These are phyloP conservation scores for Phytophthora citrophthora DNA, from an alignment of 352 stramenopile genomes.

Conservation along the genomic window DNA sequence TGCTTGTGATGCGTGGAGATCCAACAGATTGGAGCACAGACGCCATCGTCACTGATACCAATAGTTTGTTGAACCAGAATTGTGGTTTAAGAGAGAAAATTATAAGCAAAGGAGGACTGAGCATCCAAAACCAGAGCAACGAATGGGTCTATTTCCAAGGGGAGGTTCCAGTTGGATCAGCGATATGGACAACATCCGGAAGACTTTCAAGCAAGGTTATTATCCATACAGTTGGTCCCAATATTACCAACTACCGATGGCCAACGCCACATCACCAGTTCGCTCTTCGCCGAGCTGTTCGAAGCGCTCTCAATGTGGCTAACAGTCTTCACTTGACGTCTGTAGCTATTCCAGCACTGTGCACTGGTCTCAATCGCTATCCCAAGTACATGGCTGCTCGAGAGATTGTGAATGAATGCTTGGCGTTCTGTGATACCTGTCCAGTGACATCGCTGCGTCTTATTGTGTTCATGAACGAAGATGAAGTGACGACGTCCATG, in stretches of 20 bases:
- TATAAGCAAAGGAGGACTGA: slow-evolving; percentile 20
- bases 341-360: slow-evolving; percentile 48
- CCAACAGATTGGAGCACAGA: slow-evolving; percentile 38
- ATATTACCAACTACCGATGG: slow-evolving; percentile 13
- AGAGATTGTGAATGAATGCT: slow-evolving; percentile 43
- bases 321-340: slow-evolving; percentile 29
- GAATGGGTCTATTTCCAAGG: slow-evolving; percentile 32
- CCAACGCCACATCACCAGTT: slow-evolving; percentile 12
- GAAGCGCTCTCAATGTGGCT: slow-evolving; percentile 33
- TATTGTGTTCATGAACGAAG: slow-evolving; percentile 45
- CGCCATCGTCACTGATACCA: slow-evolving; percentile 52
- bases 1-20: slow-evolving; percentile 47
- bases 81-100: slow-evolving; percentile 41
- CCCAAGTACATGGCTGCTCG: slow-evolving; percentile 40
- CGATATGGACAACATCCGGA: slow-evolving; percentile 40
- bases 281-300: slow-evolving; percentile 18
- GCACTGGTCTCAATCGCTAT: slow-evolving; percentile 46
- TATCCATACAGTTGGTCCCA: slow-evolving; percentile 50
- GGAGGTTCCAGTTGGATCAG: slow-evolving; percentile 35
- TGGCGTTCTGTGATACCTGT: slow-evolving; percentile 22
- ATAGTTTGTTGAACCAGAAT: slow-evolving; percentile 32
- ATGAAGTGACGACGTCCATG: slow-evolving; percentile 26
- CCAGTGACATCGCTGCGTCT: slow-evolving; percentile 9
- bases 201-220: slow-evolving; percentile 40
- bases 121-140: slow-evolving; percentile 37